Evolutionary conservation across 306 rosid genomes (phyloP), one percentile per base, ranked within the genome.

Genomic region (Vigna unguiculata): DNA sequence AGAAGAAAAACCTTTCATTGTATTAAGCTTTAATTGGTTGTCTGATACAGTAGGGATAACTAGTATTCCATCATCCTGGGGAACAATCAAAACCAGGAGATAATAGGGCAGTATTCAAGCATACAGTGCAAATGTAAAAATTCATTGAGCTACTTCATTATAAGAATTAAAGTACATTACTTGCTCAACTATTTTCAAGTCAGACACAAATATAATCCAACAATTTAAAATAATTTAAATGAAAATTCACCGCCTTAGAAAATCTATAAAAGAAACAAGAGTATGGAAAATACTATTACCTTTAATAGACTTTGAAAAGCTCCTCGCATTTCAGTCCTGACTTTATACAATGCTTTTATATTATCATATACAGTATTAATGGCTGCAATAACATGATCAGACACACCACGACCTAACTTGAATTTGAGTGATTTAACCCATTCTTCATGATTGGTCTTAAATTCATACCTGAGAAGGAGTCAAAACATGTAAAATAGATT

Each of bases 371-470:
- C 69, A 36, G 86, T 62, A 78, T 79, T 81, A 60, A 91, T 80
- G 66, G 96, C 91, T 36, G 86, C 88, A 73, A 43, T 58, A 78
- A 91, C 90, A 84, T 74, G 78, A 74, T 77, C 88, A 72, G 86
- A 82, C 25, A 73, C 91, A 68, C 57, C 72, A 71, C 78, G 74
- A 45, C 96, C 87, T 62, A 93, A 75, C 86, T 83, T 90, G 41
- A 91, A 91, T 60, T 88, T 91, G 58, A 82, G 90, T 38, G 97
- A 91, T 53, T 76, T 80, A 86, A 89, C 77, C 98, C 98, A 91
- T 58, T 93, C 96, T 84, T 87, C 96, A 75, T 93, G 88, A 83
- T 93, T 93, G 72, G 88, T 83, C 85, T 89, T 91, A 77, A 93
- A 93, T 85, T 93, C 98, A 74, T 84, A 89, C 68, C 98, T 93